Percentiles rank a stretch among this genome's conserved stretches.
phyloP scores from a whole-genome alignment of 106 monocot genomes.

The Triglochin maritima region DNA sequence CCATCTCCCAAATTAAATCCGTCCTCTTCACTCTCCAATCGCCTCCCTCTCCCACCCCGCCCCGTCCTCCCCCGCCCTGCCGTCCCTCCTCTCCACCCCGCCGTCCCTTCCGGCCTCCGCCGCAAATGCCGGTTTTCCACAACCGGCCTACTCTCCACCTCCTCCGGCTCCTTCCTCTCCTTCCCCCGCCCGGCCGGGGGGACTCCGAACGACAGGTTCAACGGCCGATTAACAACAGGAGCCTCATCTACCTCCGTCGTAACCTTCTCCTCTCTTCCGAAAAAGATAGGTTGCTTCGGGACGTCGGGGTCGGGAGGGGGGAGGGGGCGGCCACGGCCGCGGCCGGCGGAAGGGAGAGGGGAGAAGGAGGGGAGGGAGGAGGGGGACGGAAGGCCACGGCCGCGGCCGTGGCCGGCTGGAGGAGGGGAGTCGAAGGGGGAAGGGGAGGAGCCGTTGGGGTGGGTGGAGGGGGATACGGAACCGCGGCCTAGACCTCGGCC shows the following conservation, averaged over 20 bases:
- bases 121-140: conserved; percentile 60
- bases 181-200: conserved; percentile 55
- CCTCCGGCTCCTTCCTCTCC: not conserved
- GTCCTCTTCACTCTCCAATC: not conserved
- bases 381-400: not conserved
- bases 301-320: not conserved
- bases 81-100: conserved; percentile 2
- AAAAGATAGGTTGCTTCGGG: conserved; percentile 36
- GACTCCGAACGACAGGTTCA: conserved; percentile 7
- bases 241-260: not conserved
- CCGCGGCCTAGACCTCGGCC: conserved; percentile 35
- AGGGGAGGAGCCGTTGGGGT: not conserved
- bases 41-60: not conserved
- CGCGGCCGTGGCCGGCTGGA: conserved; percentile 35
- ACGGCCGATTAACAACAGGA: conserved; percentile 11
- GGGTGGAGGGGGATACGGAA: conserved; percentile 1
- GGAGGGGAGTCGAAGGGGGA: conserved; percentile 4
- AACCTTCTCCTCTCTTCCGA: conserved; percentile 13
- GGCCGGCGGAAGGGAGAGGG: conserved; percentile 16
- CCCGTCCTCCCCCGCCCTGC: not conserved
- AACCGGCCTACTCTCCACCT: not conserved
- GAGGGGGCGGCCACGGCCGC: conserved; percentile 15
- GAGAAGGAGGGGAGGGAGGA: conserved; percentile 2
- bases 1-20: not conserved
- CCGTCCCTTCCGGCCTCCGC: not conserved